These are phyloP conservation scores for Paramecium bursaria DNA, from an alignment of 73 alveolate genomes.

Conservation along the genomic window DNA sequence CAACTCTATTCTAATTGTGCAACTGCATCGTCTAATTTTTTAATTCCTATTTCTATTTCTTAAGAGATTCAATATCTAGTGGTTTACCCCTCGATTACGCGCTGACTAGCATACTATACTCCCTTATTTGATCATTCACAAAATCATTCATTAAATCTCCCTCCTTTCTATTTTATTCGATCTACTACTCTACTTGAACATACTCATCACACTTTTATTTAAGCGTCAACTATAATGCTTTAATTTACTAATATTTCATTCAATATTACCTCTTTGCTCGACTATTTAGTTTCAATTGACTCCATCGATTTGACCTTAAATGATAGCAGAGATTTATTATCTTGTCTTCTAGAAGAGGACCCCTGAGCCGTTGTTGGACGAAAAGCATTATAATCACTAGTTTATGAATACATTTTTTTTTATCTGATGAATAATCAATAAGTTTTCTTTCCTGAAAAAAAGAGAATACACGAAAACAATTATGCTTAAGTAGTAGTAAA, in stretches of 20 bases:
- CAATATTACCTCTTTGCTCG: too few species aligned
- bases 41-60: constrained; percentile 2
- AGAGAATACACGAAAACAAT: constrained; percentile 21
- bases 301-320: too few species aligned
- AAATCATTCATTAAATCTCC: constrained; percentile 53
- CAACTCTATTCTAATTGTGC: constrained; percentile 34
- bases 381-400: too few species aligned
- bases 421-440: too few species aligned
- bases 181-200: constrained; percentile 42
- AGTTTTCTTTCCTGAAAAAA: neutral
- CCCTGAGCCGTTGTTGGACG: too few species aligned
- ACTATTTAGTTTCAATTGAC: too few species aligned
- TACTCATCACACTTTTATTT: too few species aligned
- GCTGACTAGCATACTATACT: constrained; percentile 3
- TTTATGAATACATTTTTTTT: too few species aligned
- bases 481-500: constrained; percentile 33
- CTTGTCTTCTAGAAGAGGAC: too few species aligned
- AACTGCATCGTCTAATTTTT: constrained; percentile 29
- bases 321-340: too few species aligned
- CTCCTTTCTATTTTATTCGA: constrained; percentile 37
- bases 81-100: neutral
- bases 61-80: neutral
- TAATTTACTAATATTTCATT: too few species aligned
- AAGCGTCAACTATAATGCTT: too few species aligned
- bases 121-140: constrained; percentile 36